Conservation (phyloP, 805 yeast species). For the Jamesozyma spencerorum region DNA sequence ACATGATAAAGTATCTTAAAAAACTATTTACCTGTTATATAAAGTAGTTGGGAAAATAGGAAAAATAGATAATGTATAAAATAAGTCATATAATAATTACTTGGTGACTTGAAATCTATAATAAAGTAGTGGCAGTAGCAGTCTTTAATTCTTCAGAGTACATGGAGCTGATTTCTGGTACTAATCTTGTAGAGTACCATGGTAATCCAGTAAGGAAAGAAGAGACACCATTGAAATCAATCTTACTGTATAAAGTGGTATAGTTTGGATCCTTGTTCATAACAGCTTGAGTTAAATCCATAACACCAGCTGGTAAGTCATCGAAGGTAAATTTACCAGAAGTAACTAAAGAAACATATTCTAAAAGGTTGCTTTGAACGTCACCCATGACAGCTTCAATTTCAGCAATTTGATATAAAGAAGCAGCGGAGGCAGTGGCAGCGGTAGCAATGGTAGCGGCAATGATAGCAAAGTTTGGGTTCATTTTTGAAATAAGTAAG, state of each 20-base stretch:
- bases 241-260: constrained; percentile 23
- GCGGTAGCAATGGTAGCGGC: constrained; percentile 9
- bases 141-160: constrained; percentile 2
- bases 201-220: constrained; percentile 27
- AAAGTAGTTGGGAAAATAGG: background rate
- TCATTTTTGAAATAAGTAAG: constrained; percentile 1
- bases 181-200: constrained; percentile 27
- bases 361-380: constrained; percentile 7
- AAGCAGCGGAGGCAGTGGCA: constrained; percentile 7
- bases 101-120: background rate
- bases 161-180: constrained; percentile 8
- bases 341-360: constrained; percentile 7
- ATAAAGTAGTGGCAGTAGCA: background rate
- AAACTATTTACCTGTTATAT: too few relatives aligned
- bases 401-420: constrained; percentile 8
- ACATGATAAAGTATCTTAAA: too few relatives aligned
- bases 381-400: constrained; percentile 11
- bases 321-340: constrained; percentile 5
- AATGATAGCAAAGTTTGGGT: constrained; percentile 4
- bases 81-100: constrained; percentile 4
- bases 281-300: constrained; percentile 11
- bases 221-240: constrained; percentile 22
- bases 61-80: constrained; percentile 11
- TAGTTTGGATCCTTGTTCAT: constrained; percentile 28
- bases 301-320: constrained; percentile 11